These are phyloP conservation scores for Gaertneriomyces sp. DNA, from an alignment of 192 early-diverging fungal species.

Conservation along the genomic window DNA sequence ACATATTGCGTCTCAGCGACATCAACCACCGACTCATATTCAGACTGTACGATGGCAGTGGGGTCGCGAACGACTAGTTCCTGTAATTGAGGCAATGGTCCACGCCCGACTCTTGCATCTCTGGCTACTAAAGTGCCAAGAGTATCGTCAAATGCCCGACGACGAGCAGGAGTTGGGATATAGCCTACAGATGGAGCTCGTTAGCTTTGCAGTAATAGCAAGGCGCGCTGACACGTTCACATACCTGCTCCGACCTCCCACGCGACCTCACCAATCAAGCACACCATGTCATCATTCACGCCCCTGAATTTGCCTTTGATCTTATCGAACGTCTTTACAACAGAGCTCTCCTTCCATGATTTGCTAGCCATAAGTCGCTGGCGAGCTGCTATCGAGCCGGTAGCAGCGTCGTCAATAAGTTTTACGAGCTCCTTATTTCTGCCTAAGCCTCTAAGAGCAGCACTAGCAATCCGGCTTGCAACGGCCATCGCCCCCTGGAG, in stretches of 20 bases:
- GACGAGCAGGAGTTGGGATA: background rate
- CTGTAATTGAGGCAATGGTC: no score
- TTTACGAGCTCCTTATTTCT: background rate
- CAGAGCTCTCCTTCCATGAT: constrained; percentile 1
- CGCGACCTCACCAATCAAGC: background rate
- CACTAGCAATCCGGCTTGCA: constrained; percentile 4
- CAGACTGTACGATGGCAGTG: no score
- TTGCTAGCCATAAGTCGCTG: background rate
- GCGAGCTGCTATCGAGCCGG: background rate
- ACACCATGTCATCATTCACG: constrained; percentile 1
- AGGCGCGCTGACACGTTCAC: no score
- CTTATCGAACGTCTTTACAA: background rate
- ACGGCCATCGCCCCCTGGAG: background rate
- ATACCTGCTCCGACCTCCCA: constrained; percentile 2
- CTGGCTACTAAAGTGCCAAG: no score
- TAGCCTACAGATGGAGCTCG: background rate
- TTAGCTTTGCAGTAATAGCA: no score
- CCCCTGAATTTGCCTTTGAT: constrained; percentile 1
- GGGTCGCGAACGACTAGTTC: no score
- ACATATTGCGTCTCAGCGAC: no score
- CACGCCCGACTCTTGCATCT: no score
- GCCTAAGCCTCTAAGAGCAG: background rate
- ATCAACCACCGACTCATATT: no score
- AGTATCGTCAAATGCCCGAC: background rate
- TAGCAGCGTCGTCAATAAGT: constrained; percentile 1